These are phyloP conservation scores for Hypoxylon subgilvum DNA, from an alignment of 495 filamentous ascomycete genomes.

Conservation along the genomic window DNA sequence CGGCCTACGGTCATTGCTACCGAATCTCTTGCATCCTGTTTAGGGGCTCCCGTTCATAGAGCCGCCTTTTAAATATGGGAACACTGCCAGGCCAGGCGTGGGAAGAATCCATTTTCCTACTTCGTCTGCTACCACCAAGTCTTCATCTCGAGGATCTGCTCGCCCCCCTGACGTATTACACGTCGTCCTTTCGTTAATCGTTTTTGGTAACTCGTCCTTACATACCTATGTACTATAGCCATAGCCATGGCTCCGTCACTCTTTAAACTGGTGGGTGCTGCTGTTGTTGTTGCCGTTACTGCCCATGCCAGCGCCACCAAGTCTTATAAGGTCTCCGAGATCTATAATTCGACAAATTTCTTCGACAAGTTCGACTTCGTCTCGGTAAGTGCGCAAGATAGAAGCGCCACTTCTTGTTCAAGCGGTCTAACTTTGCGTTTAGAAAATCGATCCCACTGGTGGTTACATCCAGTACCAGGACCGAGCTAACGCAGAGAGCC, in stretches of 20 bases:
- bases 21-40: conserved; percentile 3
- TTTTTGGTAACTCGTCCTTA: conserved; percentile 34
- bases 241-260: conserved; percentile 53
- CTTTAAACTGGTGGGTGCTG: conserved; percentile 46
- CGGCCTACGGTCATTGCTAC: conserved; percentile 7
- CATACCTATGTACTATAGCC: conserved; percentile 24
- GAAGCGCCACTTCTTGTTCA: not conserved
- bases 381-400: conserved; percentile 38
- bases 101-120: not conserved
- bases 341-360: conserved; percentile 57
- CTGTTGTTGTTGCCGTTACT: conserved; percentile 46
- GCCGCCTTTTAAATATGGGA: conserved; percentile 19
- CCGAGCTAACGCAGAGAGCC: conserved; percentile 54
- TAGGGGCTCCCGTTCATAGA: conserved; percentile 13
- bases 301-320: conserved; percentile 40
- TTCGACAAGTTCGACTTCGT: conserved; percentile 60
- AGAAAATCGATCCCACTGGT: conserved; percentile 63
- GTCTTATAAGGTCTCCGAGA: conserved; percentile 50
- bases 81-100: not conserved
- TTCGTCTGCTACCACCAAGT: conserved; percentile 12
- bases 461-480: conserved; percentile 70
- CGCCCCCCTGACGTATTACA: conserved; percentile 55
- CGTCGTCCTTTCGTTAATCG: conserved; percentile 55
- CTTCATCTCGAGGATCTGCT: conserved; percentile 34
- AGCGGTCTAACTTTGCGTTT: conserved; percentile 8